Evolutionary conservation across 768 basidiomycete species (phyloP).

Genomic region (Tulasnella sp.): DNA sequence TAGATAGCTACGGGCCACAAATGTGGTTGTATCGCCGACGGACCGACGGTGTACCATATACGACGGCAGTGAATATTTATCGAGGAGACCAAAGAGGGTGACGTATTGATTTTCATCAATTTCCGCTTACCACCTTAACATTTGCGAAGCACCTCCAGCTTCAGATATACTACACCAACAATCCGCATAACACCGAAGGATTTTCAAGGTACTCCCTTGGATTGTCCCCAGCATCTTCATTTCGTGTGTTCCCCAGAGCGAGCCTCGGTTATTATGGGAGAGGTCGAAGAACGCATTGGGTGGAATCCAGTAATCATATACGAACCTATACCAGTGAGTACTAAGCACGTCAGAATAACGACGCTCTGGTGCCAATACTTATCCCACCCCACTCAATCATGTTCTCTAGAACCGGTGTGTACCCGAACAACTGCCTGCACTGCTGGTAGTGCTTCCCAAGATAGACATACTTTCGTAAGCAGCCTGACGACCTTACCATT

Average conservation of each 20-base stretch:
- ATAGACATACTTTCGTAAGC: slow-evolving; percentile 57
- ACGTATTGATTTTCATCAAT: slow-evolving; percentile 16
- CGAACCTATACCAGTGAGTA: slow-evolving; percentile 73
- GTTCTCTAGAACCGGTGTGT: slow-evolving; percentile 63
- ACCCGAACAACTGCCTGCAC: slow-evolving; percentile 61
- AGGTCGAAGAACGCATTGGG: slow-evolving; percentile 37
- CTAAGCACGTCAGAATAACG: no score
- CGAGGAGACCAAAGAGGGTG: slow-evolving; percentile 60
- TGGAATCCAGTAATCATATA: slow-evolving; percentile 65
- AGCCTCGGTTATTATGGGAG: slow-evolving; percentile 50
- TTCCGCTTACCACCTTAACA: slow-evolving; percentile 1
- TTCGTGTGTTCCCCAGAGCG: slow-evolving; percentile 76
- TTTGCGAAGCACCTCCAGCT: slow-evolving; percentile 33
- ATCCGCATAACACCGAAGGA: slow-evolving; percentile 61
- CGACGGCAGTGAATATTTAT: slow-evolving; percentile 62
- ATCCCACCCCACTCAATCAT: no score
- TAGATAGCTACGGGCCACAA: slow-evolving; percentile 50
- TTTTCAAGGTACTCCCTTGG: slow-evolving; percentile 40
- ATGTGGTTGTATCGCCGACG: slow-evolving; percentile 71
- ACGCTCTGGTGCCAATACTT: no score
- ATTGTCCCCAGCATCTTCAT: slow-evolving; percentile 45
- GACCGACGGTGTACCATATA: slow-evolving; percentile 38
- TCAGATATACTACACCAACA: slow-evolving; percentile 63
- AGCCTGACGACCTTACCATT: neutral
- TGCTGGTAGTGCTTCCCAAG: slow-evolving; percentile 43